Percentiles rank a stretch among this genome's conserved stretches.
phyloP scores from a whole-genome alignment of 176 grass and related monocot species.

The Eragrostis curvula region DNA sequence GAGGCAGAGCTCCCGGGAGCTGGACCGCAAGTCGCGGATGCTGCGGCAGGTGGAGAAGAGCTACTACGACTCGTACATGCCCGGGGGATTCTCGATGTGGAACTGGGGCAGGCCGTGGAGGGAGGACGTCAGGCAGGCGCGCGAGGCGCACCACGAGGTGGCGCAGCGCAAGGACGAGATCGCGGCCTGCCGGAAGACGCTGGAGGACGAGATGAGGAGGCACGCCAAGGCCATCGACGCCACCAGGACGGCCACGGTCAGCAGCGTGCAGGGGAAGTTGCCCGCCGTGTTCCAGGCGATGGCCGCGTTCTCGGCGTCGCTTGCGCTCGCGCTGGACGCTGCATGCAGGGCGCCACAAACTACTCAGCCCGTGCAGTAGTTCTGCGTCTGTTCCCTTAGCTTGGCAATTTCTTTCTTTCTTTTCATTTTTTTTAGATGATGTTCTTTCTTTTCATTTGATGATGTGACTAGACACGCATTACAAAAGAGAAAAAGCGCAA shows the following conservation, averaged over 20 bases:
- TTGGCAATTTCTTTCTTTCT: background rate
- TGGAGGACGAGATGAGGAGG: slow-evolving; percentile 77
- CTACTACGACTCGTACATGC: slow-evolving; percentile 71
- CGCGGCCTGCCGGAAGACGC: slow-evolving; percentile 41
- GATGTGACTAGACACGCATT: background rate
- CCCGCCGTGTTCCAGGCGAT: slow-evolving; percentile 77
- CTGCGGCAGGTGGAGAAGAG: slow-evolving; percentile 68
- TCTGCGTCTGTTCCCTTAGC: too few relatives aligned
- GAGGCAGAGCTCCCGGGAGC: slow-evolving; percentile 46
- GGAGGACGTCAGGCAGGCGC: slow-evolving; percentile 43
- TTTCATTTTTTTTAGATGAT: too few relatives aligned
- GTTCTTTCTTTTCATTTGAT: background rate
- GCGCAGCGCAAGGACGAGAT: slow-evolving; percentile 63
- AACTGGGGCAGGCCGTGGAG: slow-evolving; percentile 45
- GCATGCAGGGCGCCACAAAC: slow-evolving; percentile 41
- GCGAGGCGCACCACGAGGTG: slow-evolving; percentile 40
- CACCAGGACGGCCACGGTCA: slow-evolving; percentile 55
- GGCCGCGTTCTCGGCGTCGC: slow-evolving; percentile 57
- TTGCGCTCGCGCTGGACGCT: slow-evolving; percentile 48
- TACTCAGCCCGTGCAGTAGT: background rate
- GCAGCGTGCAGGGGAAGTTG: slow-evolving; percentile 62
- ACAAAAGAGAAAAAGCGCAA: background rate
- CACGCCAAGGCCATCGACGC: slow-evolving; percentile 74
- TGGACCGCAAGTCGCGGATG: slow-evolving; percentile 64
- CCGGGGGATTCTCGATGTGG: slow-evolving; percentile 31